Percentiles rank a stretch among this genome's conserved stretches.
Conservation (phyloP, 768 basidiomycete species). For the Baorangia bicolor region DNA sequence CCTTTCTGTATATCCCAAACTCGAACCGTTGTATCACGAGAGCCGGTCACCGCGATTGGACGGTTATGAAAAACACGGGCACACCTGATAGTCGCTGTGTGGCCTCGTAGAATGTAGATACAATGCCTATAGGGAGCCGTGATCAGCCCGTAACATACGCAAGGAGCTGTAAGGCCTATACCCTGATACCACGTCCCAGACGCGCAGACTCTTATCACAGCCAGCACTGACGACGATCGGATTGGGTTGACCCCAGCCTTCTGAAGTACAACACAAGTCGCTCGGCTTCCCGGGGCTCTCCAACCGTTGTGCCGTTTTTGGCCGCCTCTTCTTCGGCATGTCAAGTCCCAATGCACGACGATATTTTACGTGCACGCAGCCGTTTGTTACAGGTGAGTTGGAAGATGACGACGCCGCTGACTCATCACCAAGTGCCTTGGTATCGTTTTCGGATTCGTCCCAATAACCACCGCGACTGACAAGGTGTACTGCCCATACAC, state of each 20-base stretch:
- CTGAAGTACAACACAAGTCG: conserved; percentile 61
- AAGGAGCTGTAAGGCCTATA: conserved; percentile 34
- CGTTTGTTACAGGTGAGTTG: conserved; percentile 14
- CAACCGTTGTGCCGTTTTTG: conserved; percentile 17
- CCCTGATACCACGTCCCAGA: conserved; percentile 91
- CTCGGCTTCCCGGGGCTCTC: conserved; percentile 39
- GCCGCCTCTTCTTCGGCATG: conserved; percentile 21
- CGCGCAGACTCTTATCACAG: conserved; percentile 87
- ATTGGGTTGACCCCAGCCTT: conserved; percentile 88
- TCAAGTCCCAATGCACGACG: conserved; percentile 52
- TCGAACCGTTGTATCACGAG: conserved; percentile 79
- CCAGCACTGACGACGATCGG: conserved; percentile 88
- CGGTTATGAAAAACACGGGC: conserved; percentile 83
- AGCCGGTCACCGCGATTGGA: conserved; percentile 88
- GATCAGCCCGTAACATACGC: conserved; percentile 2
- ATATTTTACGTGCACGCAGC: conserved; percentile 35
- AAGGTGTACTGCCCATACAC: conserved; percentile 92
- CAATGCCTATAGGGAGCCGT: conserved; percentile 44
- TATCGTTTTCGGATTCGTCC: conserved; percentile 20
- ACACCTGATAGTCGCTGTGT: conserved; percentile 89
- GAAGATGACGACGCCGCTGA: neutral
- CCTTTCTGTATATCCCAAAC: conserved; percentile 95
- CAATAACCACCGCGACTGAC: conserved; percentile 63
- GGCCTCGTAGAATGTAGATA: conserved; percentile 78
- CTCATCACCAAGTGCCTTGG: conserved; percentile 7